Conservation (phyloP, 2,329 filamentous ascomycete genomes). For the Penicillium sp. region DNA sequence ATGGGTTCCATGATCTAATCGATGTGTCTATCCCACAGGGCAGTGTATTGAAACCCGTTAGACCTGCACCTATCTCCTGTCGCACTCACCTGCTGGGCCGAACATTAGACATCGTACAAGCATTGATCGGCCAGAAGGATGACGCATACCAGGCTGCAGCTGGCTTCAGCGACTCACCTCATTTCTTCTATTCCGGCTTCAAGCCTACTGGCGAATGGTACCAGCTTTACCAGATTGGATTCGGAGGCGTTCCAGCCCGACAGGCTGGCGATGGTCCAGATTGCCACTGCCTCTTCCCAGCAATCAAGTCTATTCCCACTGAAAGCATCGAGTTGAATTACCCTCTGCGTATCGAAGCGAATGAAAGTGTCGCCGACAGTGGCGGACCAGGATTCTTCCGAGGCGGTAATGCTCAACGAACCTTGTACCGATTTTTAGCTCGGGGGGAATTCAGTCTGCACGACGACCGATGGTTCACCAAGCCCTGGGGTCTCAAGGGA, state of each 20-base stretch:
- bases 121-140: slow-evolving; percentile 51
- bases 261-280: slow-evolving; percentile 51
- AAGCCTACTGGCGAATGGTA: slow-evolving; percentile 52
- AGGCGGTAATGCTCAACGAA: slow-evolving; percentile 53
- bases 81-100: slow-evolving; percentile 52
- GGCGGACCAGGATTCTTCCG: slow-evolving; percentile 51
- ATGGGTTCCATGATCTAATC: slow-evolving; percentile 53
- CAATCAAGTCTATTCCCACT: slow-evolving; percentile 53
- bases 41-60: slow-evolving; percentile 48
- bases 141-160: slow-evolving; percentile 50
- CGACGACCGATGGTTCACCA: slow-evolving; percentile 53
- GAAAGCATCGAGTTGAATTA: slow-evolving; percentile 53
- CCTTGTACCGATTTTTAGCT: slow-evolving; percentile 48
- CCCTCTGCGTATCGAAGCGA: slow-evolving; percentile 51
- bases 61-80: slow-evolving; percentile 50
- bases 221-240: slow-evolving; percentile 54
- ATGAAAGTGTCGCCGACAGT: slow-evolving; percentile 51
- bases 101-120: slow-evolving; percentile 53
- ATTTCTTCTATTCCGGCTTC: slow-evolving; percentile 55
- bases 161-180: slow-evolving; percentile 53
- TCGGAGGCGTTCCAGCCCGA: slow-evolving; percentile 51
- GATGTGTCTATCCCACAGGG: slow-evolving; percentile 50
- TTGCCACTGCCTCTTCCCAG: slow-evolving; percentile 54
- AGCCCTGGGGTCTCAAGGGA: slow-evolving; percentile 52
- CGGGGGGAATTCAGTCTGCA: slow-evolving; percentile 51